phyloP scores from a whole-genome alignment of 2,329 filamentous ascomycete genomes.

The Beauveria varroae region DNA sequence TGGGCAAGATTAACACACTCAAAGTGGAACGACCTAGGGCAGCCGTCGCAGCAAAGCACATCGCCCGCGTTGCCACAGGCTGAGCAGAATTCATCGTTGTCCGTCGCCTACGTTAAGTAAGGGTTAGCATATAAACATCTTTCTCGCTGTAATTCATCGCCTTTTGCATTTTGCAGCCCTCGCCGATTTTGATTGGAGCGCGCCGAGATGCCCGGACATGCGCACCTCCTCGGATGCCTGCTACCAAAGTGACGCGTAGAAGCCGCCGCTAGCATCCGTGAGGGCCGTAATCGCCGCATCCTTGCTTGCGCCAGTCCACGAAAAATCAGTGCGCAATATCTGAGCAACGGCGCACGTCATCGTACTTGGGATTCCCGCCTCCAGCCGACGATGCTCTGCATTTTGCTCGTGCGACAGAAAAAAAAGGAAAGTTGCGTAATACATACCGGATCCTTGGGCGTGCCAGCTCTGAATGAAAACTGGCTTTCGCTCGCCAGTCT shows the following conservation, averaged over 20 bases:
- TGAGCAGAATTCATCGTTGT: conserved; percentile 87
- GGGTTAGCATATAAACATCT: conserved; percentile 26
- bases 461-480: conserved; percentile 53
- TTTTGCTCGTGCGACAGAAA: neutral
- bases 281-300: neutral
- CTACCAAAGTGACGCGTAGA: neutral
- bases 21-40: conserved; percentile 84
- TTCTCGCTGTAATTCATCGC: neutral
- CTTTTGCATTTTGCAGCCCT: neutral
- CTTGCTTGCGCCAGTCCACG: neutral
- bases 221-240: neutral
- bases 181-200: neutral
- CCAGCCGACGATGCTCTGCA: neutral
- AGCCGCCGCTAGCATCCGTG: conserved; percentile 1
- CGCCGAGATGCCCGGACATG: neutral
- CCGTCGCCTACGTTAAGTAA: conserved; percentile 28
- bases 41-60: conserved; percentile 90
- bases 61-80: conserved; percentile 78
- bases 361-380: neutral
- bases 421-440: neutral
- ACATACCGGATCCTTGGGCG: conserved; percentile 46
- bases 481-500: conserved; percentile 56
- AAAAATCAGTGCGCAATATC: conserved; percentile 1
- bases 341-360: neutral
- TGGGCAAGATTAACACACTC: conserved; percentile 78